Evolutionary conservation across 305 asterid species (phyloP).

Genomic region (Solanum aculeatissimum): DNA sequence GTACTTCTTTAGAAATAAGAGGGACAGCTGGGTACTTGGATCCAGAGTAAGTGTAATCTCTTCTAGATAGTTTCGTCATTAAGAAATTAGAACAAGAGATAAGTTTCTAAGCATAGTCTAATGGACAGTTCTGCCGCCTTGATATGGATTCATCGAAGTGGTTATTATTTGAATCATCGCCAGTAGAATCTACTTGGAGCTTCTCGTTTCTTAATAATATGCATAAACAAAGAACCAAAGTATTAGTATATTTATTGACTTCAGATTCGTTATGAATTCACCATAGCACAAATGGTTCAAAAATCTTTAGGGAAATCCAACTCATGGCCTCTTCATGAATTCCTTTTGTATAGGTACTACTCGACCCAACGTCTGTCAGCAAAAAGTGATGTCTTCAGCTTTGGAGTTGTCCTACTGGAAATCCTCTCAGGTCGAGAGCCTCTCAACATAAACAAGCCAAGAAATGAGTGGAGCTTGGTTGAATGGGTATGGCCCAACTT

Average conservation of each 20-base stretch:
- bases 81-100: not conserved
- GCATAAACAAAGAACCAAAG: not conserved
- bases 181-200: not conserved
- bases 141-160: not conserved
- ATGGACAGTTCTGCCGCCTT: not conserved
- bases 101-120: not conserved
- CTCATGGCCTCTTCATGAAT: not conserved
- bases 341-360: slow-evolving; percentile 41
- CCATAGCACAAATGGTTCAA: not conserved
- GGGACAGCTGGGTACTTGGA: slow-evolving; percentile 93
- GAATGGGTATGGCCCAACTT: slow-evolving; percentile 65
- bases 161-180: not conserved
- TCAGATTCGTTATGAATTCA: not conserved
- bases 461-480: slow-evolving; percentile 84
- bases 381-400: slow-evolving; percentile 90
- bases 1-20: slow-evolving; percentile 79
- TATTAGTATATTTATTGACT: not conserved
- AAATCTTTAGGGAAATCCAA: not conserved
- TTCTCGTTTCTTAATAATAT: not conserved
- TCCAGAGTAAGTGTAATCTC: slow-evolving; percentile 67
- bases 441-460: slow-evolving; percentile 67
- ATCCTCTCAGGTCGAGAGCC: slow-evolving; percentile 74
- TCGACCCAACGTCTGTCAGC: slow-evolving; percentile 83
- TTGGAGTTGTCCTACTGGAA: slow-evolving; percentile 84
- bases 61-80: not conserved